Percentiles rank a stretch among this genome's conserved stretches.
phyloP scores from a whole-genome alignment of 495 filamentous ascomycete genomes.

The Rhypophila decipiens region DNA sequence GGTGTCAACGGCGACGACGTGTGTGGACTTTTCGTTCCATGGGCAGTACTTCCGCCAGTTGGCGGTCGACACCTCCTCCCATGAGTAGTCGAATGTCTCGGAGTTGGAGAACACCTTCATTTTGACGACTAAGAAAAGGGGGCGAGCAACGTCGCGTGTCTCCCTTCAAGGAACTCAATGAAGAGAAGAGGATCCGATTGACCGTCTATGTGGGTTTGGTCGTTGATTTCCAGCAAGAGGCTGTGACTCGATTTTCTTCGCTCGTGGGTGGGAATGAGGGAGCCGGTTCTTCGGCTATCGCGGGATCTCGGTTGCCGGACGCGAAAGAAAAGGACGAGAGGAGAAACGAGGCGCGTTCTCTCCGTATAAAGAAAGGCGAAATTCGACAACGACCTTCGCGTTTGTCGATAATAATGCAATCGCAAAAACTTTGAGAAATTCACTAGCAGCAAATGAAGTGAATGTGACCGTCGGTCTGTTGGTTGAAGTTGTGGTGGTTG shows the following conservation, averaged over 20 bases:
- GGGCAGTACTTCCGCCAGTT: slow-evolving; percentile 99
- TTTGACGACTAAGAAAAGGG: slow-evolving; percentile 13
- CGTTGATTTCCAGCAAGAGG: not conserved
- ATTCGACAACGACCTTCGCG: slow-evolving; percentile 3
- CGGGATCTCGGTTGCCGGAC: not conserved
- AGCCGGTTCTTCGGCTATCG: not conserved
- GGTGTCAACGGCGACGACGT: slow-evolving; percentile 93
- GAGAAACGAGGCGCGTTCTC: not conserved
- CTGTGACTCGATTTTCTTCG: not conserved
- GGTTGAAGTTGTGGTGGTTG: not conserved
- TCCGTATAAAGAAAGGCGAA: not conserved
- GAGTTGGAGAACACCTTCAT: slow-evolving; percentile 94
- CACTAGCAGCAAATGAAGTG: not conserved
- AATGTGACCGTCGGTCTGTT: not conserved
- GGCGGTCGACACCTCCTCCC: slow-evolving; percentile 97
- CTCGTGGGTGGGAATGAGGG: not conserved
- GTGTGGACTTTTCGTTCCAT: slow-evolving; percentile 92
- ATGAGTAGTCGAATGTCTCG: slow-evolving; percentile 92
- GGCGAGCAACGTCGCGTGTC: not conserved
- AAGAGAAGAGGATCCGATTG: not conserved
- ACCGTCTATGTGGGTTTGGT: not conserved
- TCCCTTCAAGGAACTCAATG: not conserved
- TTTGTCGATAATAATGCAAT: not conserved
- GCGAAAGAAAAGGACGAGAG: not conserved
- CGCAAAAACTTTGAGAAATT: not conserved